These are phyloP conservation scores for Podospora appendiculata DNA, from an alignment of 495 filamentous ascomycete species.

Conservation along the genomic window DNA sequence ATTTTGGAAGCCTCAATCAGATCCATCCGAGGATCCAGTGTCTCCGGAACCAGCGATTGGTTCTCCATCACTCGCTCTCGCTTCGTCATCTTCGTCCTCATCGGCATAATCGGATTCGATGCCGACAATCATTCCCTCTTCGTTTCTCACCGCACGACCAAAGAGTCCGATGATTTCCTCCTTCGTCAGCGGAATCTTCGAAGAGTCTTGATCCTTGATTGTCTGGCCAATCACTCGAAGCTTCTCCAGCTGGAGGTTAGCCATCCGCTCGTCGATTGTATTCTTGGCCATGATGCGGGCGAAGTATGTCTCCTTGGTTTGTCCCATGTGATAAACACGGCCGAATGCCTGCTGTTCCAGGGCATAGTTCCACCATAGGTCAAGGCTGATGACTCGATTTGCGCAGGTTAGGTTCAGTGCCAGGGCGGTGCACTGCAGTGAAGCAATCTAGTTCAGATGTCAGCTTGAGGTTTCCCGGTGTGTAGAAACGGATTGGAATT, in stretches of 20 bases:
- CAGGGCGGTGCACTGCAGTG: slow-evolving; percentile 37
- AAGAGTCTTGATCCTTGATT: neutral
- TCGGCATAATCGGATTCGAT: too few species aligned
- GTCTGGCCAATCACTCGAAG: neutral
- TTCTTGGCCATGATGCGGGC: slow-evolving; percentile 17
- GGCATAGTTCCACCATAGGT: slow-evolving; percentile 53
- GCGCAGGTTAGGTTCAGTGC: slow-evolving; percentile 48
- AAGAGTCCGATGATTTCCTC: neutral
- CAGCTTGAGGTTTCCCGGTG: neutral
- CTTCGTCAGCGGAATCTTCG: neutral
- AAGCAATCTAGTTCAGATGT: slow-evolving; percentile 24
- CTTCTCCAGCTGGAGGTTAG: slow-evolving; percentile 30
- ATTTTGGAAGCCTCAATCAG: too few species aligned
- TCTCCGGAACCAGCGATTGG: too few species aligned
- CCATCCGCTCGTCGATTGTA: slow-evolving; percentile 25
- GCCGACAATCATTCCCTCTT: too few species aligned
- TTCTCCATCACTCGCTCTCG: too few species aligned
- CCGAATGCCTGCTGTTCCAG: slow-evolving; percentile 27
- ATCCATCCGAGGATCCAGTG: too few species aligned
- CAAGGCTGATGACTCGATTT: slow-evolving; percentile 49
- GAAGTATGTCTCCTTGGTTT: slow-evolving; percentile 23
- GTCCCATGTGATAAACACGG: slow-evolving; percentile 27
- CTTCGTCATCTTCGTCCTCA: too few species aligned
- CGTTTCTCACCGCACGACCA: neutral
- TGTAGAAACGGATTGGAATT: neutral